Evolutionary conservation across 2,329 filamentous ascomycete species (phyloP).

Genomic region (Tolypocladium cylindrosporum): DNA sequence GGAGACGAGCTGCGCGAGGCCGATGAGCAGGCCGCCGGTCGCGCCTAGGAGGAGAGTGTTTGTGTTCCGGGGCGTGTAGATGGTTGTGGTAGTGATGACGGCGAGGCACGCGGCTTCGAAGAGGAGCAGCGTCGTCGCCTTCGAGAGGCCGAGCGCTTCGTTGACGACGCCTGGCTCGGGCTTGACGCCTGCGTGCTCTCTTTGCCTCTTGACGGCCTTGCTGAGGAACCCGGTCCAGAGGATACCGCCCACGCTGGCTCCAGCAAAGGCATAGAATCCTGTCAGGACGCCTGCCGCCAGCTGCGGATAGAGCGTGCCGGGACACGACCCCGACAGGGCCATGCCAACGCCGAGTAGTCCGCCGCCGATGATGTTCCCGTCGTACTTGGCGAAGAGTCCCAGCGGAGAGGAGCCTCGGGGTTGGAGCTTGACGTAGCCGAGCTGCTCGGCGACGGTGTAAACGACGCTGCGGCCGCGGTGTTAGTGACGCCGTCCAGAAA

Average conservation of each 20-base stretch:
- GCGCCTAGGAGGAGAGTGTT: slow-evolving; percentile 29
- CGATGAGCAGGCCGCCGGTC: slow-evolving; percentile 49
- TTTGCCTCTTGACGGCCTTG: slow-evolving; percentile 19
- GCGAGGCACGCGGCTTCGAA: slow-evolving; percentile 32
- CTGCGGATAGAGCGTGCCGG: slow-evolving; percentile 55
- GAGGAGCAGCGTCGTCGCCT: slow-evolving; percentile 23
- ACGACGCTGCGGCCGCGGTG: slow-evolving; percentile 23
- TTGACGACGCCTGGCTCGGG: slow-evolving; percentile 24
- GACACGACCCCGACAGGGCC: slow-evolving; percentile 54
- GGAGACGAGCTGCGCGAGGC: slow-evolving; percentile 46
- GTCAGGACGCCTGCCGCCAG: slow-evolving; percentile 41
- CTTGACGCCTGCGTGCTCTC: slow-evolving; percentile 13
- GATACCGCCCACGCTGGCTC: slow-evolving; percentile 46
- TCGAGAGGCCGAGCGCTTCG: slow-evolving; percentile 29
- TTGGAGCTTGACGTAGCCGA: slow-evolving; percentile 30
- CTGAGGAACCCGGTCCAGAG: slow-evolving; percentile 36
- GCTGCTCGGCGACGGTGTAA: slow-evolving; percentile 33
- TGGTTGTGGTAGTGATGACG: slow-evolving; percentile 26
- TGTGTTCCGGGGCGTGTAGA: slow-evolving; percentile 19
- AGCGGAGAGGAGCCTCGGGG: slow-evolving; percentile 42
- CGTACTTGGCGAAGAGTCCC: slow-evolving; percentile 43
- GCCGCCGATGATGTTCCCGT: slow-evolving; percentile 57
- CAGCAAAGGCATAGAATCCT: slow-evolving; percentile 41
- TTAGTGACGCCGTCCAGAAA: background rate
- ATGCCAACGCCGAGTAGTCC: slow-evolving; percentile 54